A percentile compares a stretch with the other conserved stretches of the same genome.
Evolutionary conservation across 371 early-diverging fungal genomes (phyloP).

Genomic region (Dinochytrium kinnereticum): DNA sequence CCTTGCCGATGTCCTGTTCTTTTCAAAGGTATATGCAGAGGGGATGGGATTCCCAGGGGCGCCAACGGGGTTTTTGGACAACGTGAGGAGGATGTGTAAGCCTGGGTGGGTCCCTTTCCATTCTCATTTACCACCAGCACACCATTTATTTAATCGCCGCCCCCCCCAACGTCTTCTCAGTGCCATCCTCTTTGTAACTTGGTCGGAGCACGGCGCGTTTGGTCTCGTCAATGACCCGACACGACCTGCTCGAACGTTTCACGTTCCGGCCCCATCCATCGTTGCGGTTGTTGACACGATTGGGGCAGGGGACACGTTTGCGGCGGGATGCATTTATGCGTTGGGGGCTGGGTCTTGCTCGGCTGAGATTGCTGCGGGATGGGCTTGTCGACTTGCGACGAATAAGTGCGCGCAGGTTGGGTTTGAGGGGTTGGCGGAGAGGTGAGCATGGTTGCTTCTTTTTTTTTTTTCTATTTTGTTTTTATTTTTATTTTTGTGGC

Average conservation of each 20-base stretch:
- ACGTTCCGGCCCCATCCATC: constrained; percentile 49
- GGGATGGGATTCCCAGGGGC: constrained; percentile 54
- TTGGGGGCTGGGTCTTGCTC: constrained; percentile 48
- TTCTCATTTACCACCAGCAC: too few relatives aligned
- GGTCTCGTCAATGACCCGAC: constrained; percentile 45
- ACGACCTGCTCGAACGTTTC: constrained; percentile 49
- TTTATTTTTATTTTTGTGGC: not conserved
- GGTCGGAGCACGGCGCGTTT: constrained; percentile 64
- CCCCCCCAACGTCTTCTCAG: constrained; percentile 34
- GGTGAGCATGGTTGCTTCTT: constrained; percentile 1
- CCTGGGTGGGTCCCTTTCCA: constrained; percentile 46
- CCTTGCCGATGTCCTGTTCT: constrained; percentile 70
- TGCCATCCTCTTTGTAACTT: constrained; percentile 63
- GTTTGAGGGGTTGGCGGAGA: constrained; percentile 54
- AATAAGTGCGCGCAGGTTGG: constrained; percentile 67
- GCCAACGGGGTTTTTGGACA: constrained; percentile 50
- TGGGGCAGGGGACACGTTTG: constrained; percentile 76
- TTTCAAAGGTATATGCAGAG: constrained; percentile 70
- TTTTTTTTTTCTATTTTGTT: not conserved
- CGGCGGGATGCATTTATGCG: constrained; percentile 64
- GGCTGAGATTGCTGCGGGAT: constrained; percentile 25
- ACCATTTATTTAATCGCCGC: too few relatives aligned
- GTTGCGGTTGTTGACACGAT: constrained; percentile 59
- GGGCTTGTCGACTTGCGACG: constrained; percentile 65
- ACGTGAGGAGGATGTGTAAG: constrained; percentile 51